Evolutionary conservation across 2,329 filamentous ascomycete genomes (phyloP).

Genomic region (Podosphaera leucotricha): DNA sequence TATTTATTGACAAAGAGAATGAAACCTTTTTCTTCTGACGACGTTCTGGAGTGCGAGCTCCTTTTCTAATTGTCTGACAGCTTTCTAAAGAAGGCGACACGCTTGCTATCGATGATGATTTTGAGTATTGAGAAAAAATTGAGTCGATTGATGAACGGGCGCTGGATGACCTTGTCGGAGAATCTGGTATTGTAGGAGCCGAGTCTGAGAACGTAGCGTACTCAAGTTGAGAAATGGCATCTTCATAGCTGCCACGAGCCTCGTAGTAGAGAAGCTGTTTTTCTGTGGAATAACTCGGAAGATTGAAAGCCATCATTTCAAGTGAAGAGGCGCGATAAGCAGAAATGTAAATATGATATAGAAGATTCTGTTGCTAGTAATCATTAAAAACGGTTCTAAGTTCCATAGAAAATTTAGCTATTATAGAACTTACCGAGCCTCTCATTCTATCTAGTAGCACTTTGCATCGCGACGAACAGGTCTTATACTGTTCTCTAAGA

Average conservation of each 20-base stretch:
- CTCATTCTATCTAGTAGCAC: conserved; percentile 11
- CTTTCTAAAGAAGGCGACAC: not conserved
- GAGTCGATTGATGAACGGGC: conserved; percentile 13
- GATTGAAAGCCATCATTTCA: conserved; percentile 10
- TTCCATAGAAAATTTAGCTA: not conserved
- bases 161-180: conserved; percentile 7
- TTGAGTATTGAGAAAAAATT: conserved; percentile 10
- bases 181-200: conserved; percentile 3
- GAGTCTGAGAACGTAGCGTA: conserved; percentile 7
- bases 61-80: not conserved
- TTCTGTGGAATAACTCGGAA: conserved; percentile 8
- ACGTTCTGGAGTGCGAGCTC: not conserved
- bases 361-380: conserved; percentile 5
- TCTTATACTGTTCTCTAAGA: conserved; percentile 11
- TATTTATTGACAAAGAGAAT: conserved; percentile 5
- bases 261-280: conserved; percentile 14
- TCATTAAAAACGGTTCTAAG: conserved; percentile 3
- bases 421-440: conserved; percentile 10
- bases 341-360: conserved; percentile 14
- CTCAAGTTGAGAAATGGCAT: conserved; percentile 9
- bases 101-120: conserved; percentile 3
- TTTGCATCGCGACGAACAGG: conserved; percentile 12
- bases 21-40: conserved; percentile 12
- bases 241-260: conserved; percentile 10
- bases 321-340: conserved; percentile 14